Evolutionary conservation across 2,329 filamentous ascomycete species (phyloP), one percentile per base, ranked within the genome.

Genomic region (Colletotrichum lupini): DNA sequence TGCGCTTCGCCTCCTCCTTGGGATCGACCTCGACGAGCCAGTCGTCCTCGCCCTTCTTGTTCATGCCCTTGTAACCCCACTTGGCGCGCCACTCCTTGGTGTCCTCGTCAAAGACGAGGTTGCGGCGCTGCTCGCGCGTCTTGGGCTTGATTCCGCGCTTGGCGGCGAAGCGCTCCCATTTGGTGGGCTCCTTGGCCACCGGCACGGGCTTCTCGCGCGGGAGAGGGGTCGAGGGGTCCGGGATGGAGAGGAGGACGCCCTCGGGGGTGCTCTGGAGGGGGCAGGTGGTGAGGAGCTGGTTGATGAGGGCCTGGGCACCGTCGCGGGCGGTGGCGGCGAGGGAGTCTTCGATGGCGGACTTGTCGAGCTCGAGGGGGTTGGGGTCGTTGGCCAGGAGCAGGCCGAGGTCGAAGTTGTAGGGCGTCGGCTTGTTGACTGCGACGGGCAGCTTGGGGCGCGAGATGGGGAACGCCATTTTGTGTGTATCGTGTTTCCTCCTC

Each of bases 101-200:
- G 72, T 88, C 91, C 83, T 97, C 94, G 83, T 98, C 95, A 82
- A 92, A 98, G 69, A 93, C 91, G 78, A 95, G 85, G 85, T 98
- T 89, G 84, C 87, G 83, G 75, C 91, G 89, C 83, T 92, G 88
- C 81, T 97, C 95, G 77, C 93, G 91, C 77, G 91, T 93, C 90
- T 95, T 97, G 84, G 92, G 91, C 86, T 93, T 94, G 85, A 99
- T 98, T 68, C 97, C 97, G 89, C 98, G 97, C 91, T 97, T 97
- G 83, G 92, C 93, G 58, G 97, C 97, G 86, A 99, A 99, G 80
- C 93, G 91, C 87, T 98, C 93, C 97, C 97, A 99, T 83, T 95
- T 98, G 72, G 96, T 98, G 77, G 93, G 93, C 70, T 92, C 87
- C 85, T 95, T 97, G 77, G 92, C 89, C 68, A 91, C 89, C 1